Percentiles rank a stretch among this genome's conserved stretches.
These are phyloP conservation scores for Neurospora terricola DNA, from an alignment of 495 filamentous ascomycete genomes.

Conservation along the genomic window DNA sequence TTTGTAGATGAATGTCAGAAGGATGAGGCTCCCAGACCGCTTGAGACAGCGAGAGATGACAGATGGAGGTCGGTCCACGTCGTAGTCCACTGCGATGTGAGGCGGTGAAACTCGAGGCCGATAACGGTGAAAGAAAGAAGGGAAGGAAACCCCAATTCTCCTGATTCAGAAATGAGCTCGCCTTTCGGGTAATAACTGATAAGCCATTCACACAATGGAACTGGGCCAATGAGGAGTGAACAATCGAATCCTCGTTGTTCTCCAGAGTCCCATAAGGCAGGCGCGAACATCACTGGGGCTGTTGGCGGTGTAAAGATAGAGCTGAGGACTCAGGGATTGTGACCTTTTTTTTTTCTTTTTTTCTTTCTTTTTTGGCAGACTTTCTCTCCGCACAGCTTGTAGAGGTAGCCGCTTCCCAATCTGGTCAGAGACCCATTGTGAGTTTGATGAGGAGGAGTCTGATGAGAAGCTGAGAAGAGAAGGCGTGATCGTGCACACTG, in stretches of 20 bases:
- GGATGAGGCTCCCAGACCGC: background rate
- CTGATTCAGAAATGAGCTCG: background rate
- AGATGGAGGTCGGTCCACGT: background rate
- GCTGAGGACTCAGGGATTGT: background rate
- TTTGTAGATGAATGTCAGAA: background rate
- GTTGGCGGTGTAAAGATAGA: background rate
- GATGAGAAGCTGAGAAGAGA: background rate
- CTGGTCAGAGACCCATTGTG: background rate
- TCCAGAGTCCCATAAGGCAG: background rate
- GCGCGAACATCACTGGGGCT: background rate
- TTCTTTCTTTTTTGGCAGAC: too few relatives aligned
- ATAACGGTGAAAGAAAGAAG: background rate
- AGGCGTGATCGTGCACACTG: background rate
- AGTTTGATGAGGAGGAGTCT: background rate
- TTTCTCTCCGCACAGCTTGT: background rate
- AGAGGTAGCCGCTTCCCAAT: background rate
- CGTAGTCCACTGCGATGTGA: background rate
- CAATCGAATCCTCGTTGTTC: background rate
- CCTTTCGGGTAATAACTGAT: background rate
- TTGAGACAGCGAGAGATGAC: background rate
- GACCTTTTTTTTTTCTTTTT: background rate
- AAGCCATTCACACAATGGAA: background rate
- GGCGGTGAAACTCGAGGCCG: background rate
- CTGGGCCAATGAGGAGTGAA: background rate
- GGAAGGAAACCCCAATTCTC: background rate